phyloP scores from a whole-genome alignment of 1,139 yeast genomes.

The Pichia terricola region DNA sequence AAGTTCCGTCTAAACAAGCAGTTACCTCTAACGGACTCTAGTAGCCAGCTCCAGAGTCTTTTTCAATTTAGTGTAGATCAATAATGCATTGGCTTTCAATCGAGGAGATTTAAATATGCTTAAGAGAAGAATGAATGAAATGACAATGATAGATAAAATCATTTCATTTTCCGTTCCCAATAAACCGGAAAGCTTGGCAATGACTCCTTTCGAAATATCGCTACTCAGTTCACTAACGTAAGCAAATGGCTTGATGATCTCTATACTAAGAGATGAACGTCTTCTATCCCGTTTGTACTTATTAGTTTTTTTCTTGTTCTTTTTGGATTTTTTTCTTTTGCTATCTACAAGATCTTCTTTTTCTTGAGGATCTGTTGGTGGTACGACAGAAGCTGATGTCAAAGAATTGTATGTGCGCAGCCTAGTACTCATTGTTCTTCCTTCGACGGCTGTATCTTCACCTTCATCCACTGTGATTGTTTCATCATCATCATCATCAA shows the following conservation, averaged over 20 bases:
- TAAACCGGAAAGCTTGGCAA: no score
- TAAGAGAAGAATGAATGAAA: no score
- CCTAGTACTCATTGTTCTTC: not conserved
- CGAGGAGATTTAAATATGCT: no score
- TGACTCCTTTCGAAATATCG: not conserved
- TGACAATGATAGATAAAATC: no score
- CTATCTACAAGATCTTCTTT: not conserved
- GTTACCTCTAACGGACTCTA: no score
- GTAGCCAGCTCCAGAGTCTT: no score
- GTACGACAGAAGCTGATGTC: not conserved
- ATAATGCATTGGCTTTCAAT: no score
- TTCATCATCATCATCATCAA: not conserved
- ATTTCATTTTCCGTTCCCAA: no score
- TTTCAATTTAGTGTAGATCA: no score
- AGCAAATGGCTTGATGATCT: not conserved
- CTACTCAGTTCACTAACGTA: not conserved
- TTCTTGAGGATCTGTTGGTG: not conserved
- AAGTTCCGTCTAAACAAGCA: no score
- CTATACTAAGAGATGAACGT: not conserved
- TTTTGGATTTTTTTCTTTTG: no score
- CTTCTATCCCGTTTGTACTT: not conserved
- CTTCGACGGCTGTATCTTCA: constrained; percentile 2
- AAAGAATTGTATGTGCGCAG: no score
- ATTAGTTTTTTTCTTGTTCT: not conserved
- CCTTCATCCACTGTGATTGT: not conserved